These are phyloP conservation scores for Botrytis pseudocinerea DNA, from an alignment of 2,329 filamentous ascomycete genomes.

Conservation along the genomic window DNA sequence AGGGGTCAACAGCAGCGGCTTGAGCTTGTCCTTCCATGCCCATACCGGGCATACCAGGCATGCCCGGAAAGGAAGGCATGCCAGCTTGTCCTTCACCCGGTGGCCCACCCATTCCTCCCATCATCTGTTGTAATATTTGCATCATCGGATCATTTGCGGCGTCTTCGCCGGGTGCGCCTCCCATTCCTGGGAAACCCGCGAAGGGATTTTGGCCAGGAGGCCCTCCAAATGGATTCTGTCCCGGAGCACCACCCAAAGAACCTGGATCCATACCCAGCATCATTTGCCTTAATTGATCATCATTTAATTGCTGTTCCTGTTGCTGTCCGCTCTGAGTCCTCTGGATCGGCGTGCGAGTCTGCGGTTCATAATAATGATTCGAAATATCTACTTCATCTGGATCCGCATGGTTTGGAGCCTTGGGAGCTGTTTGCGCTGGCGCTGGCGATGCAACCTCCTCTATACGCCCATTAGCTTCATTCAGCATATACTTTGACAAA, in stretches of 20 bases:
- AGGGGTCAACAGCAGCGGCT: slow-evolving; percentile 44
- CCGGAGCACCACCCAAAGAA: slow-evolving; percentile 36
- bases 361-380: slow-evolving; percentile 65
- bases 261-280: slow-evolving; percentile 58
- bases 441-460: slow-evolving; percentile 43
- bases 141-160: slow-evolving; percentile 64
- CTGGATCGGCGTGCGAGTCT: slow-evolving; percentile 45
- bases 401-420: slow-evolving; percentile 46
- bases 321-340: slow-evolving; percentile 37
- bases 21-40: slow-evolving; percentile 28
- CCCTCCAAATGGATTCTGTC: slow-evolving; percentile 40
- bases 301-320: slow-evolving; percentile 47
- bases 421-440: slow-evolving; percentile 22
- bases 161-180: slow-evolving; percentile 29
- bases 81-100: slow-evolving; percentile 40
- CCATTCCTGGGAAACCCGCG: slow-evolving; percentile 36
- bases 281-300: slow-evolving; percentile 64
- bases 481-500: background rate
- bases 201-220: slow-evolving; percentile 18
- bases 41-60: slow-evolving; percentile 38
- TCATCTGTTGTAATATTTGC: slow-evolving; percentile 75
- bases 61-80: slow-evolving; percentile 43
- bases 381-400: slow-evolving; percentile 80
- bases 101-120: slow-evolving; percentile 50
- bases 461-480: slow-evolving; percentile 26